phyloP scores from a whole-genome alignment of 129 eudicot genomes.

The Centrapalus pauciflorus region DNA sequence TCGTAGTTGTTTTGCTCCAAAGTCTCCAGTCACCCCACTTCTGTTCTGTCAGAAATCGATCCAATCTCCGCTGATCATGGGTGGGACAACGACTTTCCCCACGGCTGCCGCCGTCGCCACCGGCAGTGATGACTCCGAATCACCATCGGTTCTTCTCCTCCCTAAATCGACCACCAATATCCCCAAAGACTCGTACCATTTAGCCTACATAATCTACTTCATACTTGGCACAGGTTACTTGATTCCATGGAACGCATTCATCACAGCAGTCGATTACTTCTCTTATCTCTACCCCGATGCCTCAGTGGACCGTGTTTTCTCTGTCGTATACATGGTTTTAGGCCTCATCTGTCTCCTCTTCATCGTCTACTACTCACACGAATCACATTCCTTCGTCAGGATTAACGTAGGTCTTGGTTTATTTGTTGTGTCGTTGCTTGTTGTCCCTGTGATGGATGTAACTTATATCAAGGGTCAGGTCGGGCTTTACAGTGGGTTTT shows the following conservation, averaged over 20 bases:
- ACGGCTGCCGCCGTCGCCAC: conserved; percentile 19
- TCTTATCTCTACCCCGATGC: conserved; percentile 76
- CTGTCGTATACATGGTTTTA: conserved; percentile 59
- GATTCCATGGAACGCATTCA: conserved; percentile 98
- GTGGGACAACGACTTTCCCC: conserved; percentile 17
- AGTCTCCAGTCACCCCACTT: conserved; percentile 3
- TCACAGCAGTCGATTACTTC: conserved; percentile 99
- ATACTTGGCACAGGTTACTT: conserved; percentile 81
- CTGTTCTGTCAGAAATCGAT: background rate
- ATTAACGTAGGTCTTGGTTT: conserved; percentile 66
- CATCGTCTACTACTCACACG: conserved; percentile 49
- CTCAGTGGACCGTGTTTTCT: conserved; percentile 82
- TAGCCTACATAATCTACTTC: conserved; percentile 87
- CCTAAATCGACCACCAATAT: conserved; percentile 18
- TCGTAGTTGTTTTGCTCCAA: background rate
- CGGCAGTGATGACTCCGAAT: conserved; percentile 35
- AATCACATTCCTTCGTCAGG: conserved; percentile 42
- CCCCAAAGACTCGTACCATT: conserved; percentile 68
- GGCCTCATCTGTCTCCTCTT: conserved; percentile 45
- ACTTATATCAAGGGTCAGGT: conserved; percentile 52
- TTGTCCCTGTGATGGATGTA: conserved; percentile 70
- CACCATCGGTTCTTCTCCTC: conserved; percentile 41
- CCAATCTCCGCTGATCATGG: conserved; percentile 34
- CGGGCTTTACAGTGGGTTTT: conserved; percentile 58
- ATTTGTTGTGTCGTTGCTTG: conserved; percentile 53